These are phyloP conservation scores for Marasmius sp. DNA, from an alignment of 1,284 basidiomycete species.

Conservation along the genomic window DNA sequence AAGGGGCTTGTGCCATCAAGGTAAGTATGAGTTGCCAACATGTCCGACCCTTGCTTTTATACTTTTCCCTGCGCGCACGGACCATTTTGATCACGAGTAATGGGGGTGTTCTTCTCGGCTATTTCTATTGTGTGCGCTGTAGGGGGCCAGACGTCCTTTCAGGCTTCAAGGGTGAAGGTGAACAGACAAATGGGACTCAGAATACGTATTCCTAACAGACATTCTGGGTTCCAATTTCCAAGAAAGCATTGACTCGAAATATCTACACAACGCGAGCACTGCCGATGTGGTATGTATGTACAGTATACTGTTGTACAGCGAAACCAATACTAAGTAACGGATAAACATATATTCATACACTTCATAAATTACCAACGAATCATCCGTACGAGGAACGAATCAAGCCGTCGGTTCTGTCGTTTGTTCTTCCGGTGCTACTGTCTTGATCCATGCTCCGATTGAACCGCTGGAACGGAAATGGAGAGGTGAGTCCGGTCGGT, in stretches of 20 bases:
- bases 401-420: background rate
- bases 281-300: background rate
- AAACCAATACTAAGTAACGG: background rate
- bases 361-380: background rate
- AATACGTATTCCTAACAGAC: too few species aligned
- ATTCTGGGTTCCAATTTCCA: too few species aligned
- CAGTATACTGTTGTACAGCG: background rate
- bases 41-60: background rate
- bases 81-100: background rate
- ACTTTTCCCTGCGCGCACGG: background rate
- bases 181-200: too few species aligned
- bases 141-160: too few species aligned
- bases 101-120: background rate
- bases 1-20: conserved; percentile 4
- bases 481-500: conserved; percentile 16
- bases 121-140: background rate
- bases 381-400: background rate
- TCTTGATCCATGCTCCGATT: conserved; percentile 96
- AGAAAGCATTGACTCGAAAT: too few species aligned
- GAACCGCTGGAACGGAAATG: conserved; percentile 57
- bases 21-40: conserved; percentile 1
- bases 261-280: background rate
- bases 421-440: conserved; percentile 57
- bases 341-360: background rate
- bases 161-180: too few species aligned